Conservation (phyloP, 305 asterid species). For the Fraxinus angustifolia region DNA sequence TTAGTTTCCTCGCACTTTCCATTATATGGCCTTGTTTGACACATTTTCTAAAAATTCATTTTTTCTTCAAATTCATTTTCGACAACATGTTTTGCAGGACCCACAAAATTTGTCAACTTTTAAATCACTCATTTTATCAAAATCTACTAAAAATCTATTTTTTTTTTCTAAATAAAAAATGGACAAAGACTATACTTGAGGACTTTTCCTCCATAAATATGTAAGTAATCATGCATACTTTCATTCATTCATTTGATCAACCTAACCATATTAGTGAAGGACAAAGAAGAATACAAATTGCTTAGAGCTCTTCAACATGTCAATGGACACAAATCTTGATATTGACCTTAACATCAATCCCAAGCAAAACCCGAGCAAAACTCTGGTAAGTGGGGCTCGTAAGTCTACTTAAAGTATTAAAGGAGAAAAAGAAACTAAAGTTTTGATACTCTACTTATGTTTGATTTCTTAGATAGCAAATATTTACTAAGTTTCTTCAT, state of each 20-base stretch:
- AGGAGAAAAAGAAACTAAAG: not conserved
- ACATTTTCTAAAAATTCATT: too few species aligned
- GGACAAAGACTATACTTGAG: not conserved
- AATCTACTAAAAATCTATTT: too few species aligned
- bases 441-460: not conserved
- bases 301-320: constrained; percentile 3
- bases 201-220: not conserved
- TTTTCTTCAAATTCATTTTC: too few species aligned
- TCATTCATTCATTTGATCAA: not conserved
- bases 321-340: constrained; percentile 4
- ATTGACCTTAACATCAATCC: constrained; percentile 59
- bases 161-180: not conserved
- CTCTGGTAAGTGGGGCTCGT: constrained; percentile 22
- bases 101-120: too few species aligned
- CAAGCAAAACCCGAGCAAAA: constrained; percentile 26
- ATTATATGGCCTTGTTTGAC: not conserved
- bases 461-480: not conserved
- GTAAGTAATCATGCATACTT: not conserved
- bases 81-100: too few species aligned
- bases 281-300: not conserved
- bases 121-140: too few species aligned
- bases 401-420: not conserved
- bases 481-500: not conserved
- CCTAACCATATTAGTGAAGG: too few species aligned
- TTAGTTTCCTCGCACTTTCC: constrained; percentile 20